Evolutionary conservation across 2,329 filamentous ascomycete genomes (phyloP).

Genomic region (Ascochyta fabae): DNA sequence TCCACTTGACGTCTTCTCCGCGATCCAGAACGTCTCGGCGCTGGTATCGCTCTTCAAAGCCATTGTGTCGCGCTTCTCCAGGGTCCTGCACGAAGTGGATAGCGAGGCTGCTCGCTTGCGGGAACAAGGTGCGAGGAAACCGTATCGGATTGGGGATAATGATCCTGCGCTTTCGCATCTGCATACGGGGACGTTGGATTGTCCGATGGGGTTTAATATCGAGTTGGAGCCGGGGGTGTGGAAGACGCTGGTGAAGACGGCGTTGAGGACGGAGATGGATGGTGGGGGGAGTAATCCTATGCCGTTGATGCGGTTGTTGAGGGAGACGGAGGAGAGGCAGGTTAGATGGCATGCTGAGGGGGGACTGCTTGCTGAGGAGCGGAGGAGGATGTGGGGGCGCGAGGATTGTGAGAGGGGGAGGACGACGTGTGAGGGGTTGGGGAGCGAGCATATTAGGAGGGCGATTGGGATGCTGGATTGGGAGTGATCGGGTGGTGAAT

Average conservation of each 20-base stretch:
- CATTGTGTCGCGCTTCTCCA: constrained; percentile 52
- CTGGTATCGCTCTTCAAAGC: constrained; percentile 52
- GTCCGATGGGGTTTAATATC: constrained; percentile 54
- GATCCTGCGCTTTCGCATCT: constrained; percentile 47
- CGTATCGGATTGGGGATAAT: constrained; percentile 54
- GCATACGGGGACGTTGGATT: constrained; percentile 52
- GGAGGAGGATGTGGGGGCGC: constrained; percentile 27
- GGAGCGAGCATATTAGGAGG: constrained; percentile 21
- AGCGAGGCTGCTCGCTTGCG: constrained; percentile 46
- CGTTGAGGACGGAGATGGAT: constrained; percentile 53
- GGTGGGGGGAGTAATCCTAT: constrained; percentile 43
- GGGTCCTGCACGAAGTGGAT: constrained; percentile 51
- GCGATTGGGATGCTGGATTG: constrained; percentile 11
- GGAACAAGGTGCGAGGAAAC: constrained; percentile 45
- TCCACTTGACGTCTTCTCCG: constrained; percentile 50
- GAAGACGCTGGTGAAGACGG: constrained; percentile 52
- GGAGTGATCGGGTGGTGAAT: not conserved
- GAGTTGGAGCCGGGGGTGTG: constrained; percentile 54
- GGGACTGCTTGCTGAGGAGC: constrained; percentile 24
- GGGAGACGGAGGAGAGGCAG: constrained; percentile 53
- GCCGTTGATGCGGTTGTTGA: constrained; percentile 46
- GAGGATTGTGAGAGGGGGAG: constrained; percentile 13
- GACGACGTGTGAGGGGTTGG: constrained; percentile 24
- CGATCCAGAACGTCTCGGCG: constrained; percentile 55
- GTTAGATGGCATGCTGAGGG: constrained; percentile 48